Base-by-base conservation (phyloP, 352 stramenopile species). In the Phytophthora lateralis region DNA sequence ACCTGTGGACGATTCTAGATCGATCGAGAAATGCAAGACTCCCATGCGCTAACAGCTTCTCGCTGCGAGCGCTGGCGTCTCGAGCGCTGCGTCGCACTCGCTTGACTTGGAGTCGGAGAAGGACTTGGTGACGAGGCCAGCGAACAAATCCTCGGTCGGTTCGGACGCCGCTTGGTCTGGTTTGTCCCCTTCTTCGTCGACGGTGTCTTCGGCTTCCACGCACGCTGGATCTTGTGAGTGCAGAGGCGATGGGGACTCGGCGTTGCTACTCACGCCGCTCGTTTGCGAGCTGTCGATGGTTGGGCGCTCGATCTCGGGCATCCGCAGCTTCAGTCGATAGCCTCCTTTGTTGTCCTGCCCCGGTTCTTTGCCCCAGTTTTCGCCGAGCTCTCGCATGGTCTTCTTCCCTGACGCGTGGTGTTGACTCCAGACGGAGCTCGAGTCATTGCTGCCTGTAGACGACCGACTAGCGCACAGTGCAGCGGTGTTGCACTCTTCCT, bases 111-210 rank as follows among this genome's bases (percentile, higher is more conserved):
- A 60, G 3, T 62, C 45, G 50, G 7, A 30, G 37, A 58, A 55
- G 8, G 43, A 44, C 30, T 80, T 77, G 43, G 72, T 78, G 24
- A 71, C 55, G 30, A 80, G 64, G 0, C 72, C 72, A 8, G 64
- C 65, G 55, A 80, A 80, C 5, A 80, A 54, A 52, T 77, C 64
- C 20, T 62, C 41, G 6, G 55, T 58, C 20, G 60, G 50, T 14
- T 59, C 53, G 10, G 43, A 42, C n/a, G 60, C 54, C n/a, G 39
- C 39, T 58, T 69, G 47, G 18, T 53, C 39, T 6, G 26, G 27
- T 4, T 21, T 37, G 47, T 73, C 60, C 18, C 73, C 56, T 10
- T 75, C 54, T 18, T 69, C 49, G 8, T 63, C 47, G 12, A 58
- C 45, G 2, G 45, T 14, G 11, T 63, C 59, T 29, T 55, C 35